Percentiles rank a stretch among this genome's conserved stretches.
These are phyloP conservation scores for Kodamaea jinghongensis DNA, from an alignment of 805 yeast genomes.

Conservation along the genomic window DNA sequence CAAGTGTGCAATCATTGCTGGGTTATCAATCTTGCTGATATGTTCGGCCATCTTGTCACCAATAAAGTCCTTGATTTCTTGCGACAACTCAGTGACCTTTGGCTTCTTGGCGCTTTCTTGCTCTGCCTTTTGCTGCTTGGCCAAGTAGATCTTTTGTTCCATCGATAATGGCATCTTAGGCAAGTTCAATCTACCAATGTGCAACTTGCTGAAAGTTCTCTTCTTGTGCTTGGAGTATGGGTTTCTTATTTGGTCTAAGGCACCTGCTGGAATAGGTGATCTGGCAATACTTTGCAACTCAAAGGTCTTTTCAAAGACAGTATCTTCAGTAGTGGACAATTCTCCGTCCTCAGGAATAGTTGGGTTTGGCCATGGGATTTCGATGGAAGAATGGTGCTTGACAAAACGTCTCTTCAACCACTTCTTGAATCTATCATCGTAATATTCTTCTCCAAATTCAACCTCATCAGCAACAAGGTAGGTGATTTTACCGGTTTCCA, in stretches of 20 bases:
- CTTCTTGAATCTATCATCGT: conserved; percentile 67
- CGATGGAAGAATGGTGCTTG: conserved; percentile 61
- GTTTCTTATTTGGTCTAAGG: conserved; percentile 68
- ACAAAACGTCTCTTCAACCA: conserved; percentile 79
- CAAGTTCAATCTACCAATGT: conserved; percentile 58
- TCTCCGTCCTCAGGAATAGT: conserved; percentile 52
- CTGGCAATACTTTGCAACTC: conserved; percentile 65
- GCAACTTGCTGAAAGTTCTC: conserved; percentile 51
- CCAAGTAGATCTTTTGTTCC: conserved; percentile 57
- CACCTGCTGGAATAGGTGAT: conserved; percentile 67
- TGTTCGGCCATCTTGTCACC: conserved; percentile 48
- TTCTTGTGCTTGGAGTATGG: conserved; percentile 68
- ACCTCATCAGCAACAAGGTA: conserved; percentile 80
- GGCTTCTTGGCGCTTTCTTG: conserved; percentile 11
- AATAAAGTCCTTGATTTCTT: conserved; percentile 54
- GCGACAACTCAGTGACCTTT: conserved; percentile 44
- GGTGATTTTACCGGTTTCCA: conserved; percentile 55
- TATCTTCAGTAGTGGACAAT: conserved; percentile 54
- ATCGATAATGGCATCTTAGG: conserved; percentile 78
- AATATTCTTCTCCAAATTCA: conserved; percentile 65
- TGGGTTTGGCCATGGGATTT: conserved; percentile 90
- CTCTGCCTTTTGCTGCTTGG: conserved; percentile 40
- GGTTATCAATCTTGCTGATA: conserved; percentile 33
- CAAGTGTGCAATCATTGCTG: conserved; percentile 37
- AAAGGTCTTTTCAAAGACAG: conserved; percentile 69